Percentiles rank a stretch among this genome's conserved stretches.
Evolutionary conservation across 1,139 yeast species (phyloP).

Genomic region (Komagataea norvegica): DNA sequence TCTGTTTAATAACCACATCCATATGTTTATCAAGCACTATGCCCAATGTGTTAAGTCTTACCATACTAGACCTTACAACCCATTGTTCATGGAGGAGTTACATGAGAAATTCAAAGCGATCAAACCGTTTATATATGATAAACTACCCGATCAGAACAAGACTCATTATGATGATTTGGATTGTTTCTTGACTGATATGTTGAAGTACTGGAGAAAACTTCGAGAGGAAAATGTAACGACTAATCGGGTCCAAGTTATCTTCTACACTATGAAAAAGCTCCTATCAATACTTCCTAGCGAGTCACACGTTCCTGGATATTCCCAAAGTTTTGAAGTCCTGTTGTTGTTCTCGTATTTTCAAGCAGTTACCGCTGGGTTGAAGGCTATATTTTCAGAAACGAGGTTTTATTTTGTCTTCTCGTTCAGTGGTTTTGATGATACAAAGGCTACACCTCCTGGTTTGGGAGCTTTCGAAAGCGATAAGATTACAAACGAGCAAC

Average conservation of each 20-base stretch:
- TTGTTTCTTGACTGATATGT: conserved; percentile 11
- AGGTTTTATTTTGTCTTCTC: conserved; percentile 35
- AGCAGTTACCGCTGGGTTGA: conserved; percentile 25
- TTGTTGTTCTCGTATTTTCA: conserved; percentile 32
- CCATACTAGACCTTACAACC: conserved; percentile 22
- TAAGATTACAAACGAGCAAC: conserved; percentile 13
- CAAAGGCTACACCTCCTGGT: conserved; percentile 16
- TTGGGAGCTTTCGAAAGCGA: conserved; percentile 13
- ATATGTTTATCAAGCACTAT: conserved; percentile 22
- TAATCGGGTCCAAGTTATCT: conserved; percentile 23
- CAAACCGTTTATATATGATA: conserved; percentile 15
- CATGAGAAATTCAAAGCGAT: conserved; percentile 12
- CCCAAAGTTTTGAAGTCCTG: conserved; percentile 14
- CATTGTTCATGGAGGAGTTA: conserved; percentile 20
- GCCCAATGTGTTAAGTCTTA: conserved; percentile 25
- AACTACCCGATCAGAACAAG: conserved; percentile 11
- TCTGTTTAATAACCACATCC: conserved; percentile 19
- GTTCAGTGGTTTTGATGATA: conserved; percentile 32
- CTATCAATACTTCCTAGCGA: conserved; percentile 21
- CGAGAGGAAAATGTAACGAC: conserved; percentile 9
- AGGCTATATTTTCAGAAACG: conserved; percentile 36
- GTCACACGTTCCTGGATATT: conserved; percentile 5
- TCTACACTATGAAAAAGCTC: conserved; percentile 24
- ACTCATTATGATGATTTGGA: conserved; percentile 17
- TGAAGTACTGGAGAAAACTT: conserved; percentile 16